A percentile compares a stretch with the other conserved stretches of the same genome.
Evolutionary conservation across 306 rosid species (phyloP).

Genomic region (Cercis canadensis): DNA sequence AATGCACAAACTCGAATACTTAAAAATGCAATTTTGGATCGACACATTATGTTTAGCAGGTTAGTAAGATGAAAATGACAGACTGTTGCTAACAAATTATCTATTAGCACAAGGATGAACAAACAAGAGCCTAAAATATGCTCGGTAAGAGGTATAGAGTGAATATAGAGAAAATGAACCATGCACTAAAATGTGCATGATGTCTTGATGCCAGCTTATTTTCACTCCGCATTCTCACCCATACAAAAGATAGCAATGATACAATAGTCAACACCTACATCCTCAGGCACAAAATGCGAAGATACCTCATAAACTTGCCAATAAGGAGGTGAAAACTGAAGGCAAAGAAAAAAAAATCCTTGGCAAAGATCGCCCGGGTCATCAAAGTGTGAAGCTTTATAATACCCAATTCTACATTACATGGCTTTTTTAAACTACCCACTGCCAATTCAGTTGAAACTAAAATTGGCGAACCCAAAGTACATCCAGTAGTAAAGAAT

Average conservation of each 20-base stretch:
- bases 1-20: not conserved
- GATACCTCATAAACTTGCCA: conserved; percentile 14
- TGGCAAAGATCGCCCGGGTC: conserved; percentile 11
- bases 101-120: not conserved
- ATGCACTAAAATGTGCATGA: conserved; percentile 2
- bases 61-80: conserved; percentile 24
- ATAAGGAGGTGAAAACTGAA: conserved; percentile 13
- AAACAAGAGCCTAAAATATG: conserved; percentile 9
- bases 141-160: not conserved
- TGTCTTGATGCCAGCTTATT: not conserved
- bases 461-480: conserved; percentile 15
- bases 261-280: conserved; percentile 20
- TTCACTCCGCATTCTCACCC: conserved; percentile 14
- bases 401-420: conserved; percentile 26
- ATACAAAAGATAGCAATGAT: not conserved
- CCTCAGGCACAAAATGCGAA: conserved; percentile 21
- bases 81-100: conserved; percentile 14
- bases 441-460: conserved; percentile 14
- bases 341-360: not conserved
- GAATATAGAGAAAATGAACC: not conserved
- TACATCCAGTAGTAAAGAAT: not conserved
- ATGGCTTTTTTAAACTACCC: not conserved
- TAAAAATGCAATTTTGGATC: not conserved
- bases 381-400: conserved; percentile 27
- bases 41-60: not conserved